A percentile compares a stretch with the other conserved stretches of the same genome.
phyloP scores from a whole-genome alignment of 2,329 filamentous ascomycete genomes.

The Seiridium cupressi region DNA sequence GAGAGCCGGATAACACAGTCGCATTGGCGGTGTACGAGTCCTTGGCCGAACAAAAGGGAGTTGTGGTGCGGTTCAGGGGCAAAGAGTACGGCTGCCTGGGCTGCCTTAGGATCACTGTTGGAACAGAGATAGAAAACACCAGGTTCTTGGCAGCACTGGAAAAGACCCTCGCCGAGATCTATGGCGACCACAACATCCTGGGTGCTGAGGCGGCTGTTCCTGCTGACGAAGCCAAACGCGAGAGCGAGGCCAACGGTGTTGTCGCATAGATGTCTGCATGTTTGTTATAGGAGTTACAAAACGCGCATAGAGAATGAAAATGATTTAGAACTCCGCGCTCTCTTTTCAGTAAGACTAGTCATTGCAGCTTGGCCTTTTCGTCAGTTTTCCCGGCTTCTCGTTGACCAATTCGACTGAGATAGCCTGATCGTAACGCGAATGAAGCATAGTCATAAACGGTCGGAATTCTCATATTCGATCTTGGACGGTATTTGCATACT shows the following conservation, averaged over 20 bases:
- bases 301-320: not conserved
- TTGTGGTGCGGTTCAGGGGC: conserved; percentile 90
- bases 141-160: conserved; percentile 71
- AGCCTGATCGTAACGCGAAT: too few relatives aligned
- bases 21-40: conserved; percentile 80
- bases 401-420: too few relatives aligned
- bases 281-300: too few relatives aligned
- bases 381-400: too few relatives aligned
- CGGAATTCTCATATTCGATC: too few relatives aligned
- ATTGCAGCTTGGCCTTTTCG: too few relatives aligned
- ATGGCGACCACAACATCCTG: conserved; percentile 37
- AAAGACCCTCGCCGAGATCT: conserved; percentile 44
- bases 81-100: conserved; percentile 89
- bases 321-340: not conserved
- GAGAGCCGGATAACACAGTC: conserved; percentile 73
- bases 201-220: conserved; percentile 19
- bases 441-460: too few relatives aligned
- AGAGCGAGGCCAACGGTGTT: conserved; percentile 32
- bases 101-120: conserved; percentile 87
- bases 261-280: conserved; percentile 26
- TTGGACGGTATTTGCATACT: too few relatives aligned
- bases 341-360: not conserved
- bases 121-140: conserved; percentile 82
- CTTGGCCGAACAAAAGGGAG: conserved; percentile 81
- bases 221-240: conserved; percentile 33